phyloP scores from a whole-genome alignment of 192 early-diverging fungal species.

The Coemansia brasiliensis region DNA sequence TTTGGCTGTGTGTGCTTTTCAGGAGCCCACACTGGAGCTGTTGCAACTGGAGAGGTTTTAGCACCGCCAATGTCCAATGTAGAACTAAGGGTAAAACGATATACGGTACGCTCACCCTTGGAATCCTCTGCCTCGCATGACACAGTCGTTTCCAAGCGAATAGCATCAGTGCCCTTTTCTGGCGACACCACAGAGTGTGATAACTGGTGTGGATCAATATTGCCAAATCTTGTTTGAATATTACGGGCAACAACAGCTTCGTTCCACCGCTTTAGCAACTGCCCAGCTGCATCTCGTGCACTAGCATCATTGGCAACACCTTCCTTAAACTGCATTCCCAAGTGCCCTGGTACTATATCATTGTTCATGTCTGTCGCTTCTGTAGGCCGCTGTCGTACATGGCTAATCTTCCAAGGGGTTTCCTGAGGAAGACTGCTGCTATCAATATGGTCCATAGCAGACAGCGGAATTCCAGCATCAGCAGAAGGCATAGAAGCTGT shows the following conservation, averaged over 20 bases:
- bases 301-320: constrained; percentile 44
- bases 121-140: constrained; percentile 54
- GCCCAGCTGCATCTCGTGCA: constrained; percentile 49
- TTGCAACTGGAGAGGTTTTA: background rate
- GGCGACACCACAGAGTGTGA: constrained; percentile 25
- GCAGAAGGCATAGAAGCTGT: background rate
- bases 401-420: constrained; percentile 53
- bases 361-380: constrained; percentile 1
- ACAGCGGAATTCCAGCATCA: constrained; percentile 16
- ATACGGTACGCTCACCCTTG: constrained; percentile 50
- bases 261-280: constrained; percentile 51
- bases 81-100: constrained; percentile 53
- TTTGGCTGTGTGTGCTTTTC: background rate
- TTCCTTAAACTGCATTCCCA: constrained; percentile 52
- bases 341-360: constrained; percentile 8
- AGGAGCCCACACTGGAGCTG: constrained; percentile 5
- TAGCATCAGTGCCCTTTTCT: constrained; percentile 48
- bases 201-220: constrained; percentile 14
- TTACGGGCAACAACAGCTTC: constrained; percentile 46
- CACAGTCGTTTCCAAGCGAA: constrained; percentile 49
- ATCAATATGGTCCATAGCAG: constrained; percentile 44
- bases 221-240: constrained; percentile 21
- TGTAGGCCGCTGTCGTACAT: constrained; percentile 42
- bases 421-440: constrained; percentile 49
- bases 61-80: constrained; percentile 50